Conservation (phyloP, 257 asterid genomes). For the Nicotiana obtusifolia region DNA sequence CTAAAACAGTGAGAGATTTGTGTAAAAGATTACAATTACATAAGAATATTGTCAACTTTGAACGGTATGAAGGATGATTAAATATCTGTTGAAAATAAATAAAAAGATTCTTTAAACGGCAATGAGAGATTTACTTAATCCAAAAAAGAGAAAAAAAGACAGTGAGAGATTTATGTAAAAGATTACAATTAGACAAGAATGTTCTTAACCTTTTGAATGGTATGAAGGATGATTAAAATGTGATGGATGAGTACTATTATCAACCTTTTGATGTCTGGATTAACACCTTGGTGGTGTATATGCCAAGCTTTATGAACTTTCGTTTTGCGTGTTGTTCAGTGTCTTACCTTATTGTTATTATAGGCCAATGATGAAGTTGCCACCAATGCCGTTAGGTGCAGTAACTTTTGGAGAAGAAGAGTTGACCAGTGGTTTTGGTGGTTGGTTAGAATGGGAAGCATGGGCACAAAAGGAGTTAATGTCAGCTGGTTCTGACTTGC, state of each 20-base stretch:
- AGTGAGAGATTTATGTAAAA: background rate
- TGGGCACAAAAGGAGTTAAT: slow-evolving; percentile 78
- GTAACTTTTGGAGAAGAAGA: slow-evolving; percentile 17
- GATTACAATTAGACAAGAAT: background rate
- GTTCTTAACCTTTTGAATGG: background rate
- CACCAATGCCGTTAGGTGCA: slow-evolving; percentile 51
- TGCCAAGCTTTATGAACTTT: slow-evolving; percentile 9
- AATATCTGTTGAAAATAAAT: background rate
- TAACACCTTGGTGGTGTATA: background rate
- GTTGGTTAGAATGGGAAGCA: slow-evolving; percentile 73
- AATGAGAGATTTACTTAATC: no score
- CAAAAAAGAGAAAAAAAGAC: no score
- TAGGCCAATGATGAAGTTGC: slow-evolving; percentile 66
- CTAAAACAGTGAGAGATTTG: background rate
- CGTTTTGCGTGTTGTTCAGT: slow-evolving; percentile 9
- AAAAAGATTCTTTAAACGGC: no score
- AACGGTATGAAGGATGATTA: background rate
- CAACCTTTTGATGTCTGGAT: background rate
- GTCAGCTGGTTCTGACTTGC: slow-evolving; percentile 81
- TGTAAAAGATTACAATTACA: background rate
- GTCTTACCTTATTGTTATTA: background rate
- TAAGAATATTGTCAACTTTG: no score
- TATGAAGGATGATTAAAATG: background rate
- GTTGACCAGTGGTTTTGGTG: slow-evolving; percentile 17
- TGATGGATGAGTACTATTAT: background rate